Conservation (phyloP, 768 basidiomycete genomes). For the Hemileccinum rubropunctum region DNA sequence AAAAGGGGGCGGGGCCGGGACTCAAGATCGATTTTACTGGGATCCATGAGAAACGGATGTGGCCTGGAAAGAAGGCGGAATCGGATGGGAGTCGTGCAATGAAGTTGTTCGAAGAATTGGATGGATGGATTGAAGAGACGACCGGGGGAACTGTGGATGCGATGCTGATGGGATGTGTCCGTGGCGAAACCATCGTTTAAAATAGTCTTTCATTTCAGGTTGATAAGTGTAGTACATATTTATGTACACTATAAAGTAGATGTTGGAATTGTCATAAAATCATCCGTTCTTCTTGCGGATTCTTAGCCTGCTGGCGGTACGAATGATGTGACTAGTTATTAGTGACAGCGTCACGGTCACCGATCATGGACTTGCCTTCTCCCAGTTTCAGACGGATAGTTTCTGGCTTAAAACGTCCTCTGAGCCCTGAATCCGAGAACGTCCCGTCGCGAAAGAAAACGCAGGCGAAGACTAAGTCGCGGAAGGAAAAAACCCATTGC, state of each 20-base stretch:
- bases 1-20: constrained; percentile 1
- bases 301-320: too few species aligned
- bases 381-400: not conserved
- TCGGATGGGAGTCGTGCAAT: constrained; percentile 57
- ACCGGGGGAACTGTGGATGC: constrained; percentile 67
- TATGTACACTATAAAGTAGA: too few species aligned
- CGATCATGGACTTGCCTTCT: too few species aligned
- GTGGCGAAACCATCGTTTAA: constrained; percentile 50
- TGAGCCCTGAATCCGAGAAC: constrained; percentile 7
- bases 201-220: not conserved
- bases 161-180: constrained; percentile 67
- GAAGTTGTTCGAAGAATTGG: constrained; percentile 70
- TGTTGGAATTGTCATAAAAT: too few species aligned
- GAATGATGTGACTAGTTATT: too few species aligned
- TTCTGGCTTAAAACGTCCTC: constrained; percentile 15
- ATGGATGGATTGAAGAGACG: constrained; percentile 67
- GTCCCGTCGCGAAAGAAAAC: constrained; percentile 10
- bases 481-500: not conserved
- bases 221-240: too few species aligned
- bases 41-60: constrained; percentile 80
- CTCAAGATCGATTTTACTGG: constrained; percentile 76
- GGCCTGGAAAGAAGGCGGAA: constrained; percentile 65
- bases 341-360: too few species aligned
- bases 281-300: too few species aligned
- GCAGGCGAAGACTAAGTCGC: not conserved